Evolutionary conservation across 129 eudicot species (phyloP).

Genomic region (Pittosporum tobira): DNA sequence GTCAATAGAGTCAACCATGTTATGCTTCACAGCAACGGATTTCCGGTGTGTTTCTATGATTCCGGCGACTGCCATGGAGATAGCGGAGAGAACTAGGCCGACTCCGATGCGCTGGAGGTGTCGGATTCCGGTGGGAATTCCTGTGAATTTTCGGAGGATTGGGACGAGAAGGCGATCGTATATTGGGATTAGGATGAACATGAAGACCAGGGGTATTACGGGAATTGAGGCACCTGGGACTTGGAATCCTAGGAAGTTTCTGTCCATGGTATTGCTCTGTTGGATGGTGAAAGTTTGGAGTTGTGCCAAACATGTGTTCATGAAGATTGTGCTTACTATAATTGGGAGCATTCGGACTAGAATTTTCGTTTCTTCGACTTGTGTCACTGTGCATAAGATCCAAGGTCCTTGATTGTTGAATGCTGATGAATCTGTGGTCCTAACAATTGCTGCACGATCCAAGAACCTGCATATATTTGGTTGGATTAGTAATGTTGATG

Average conservation of each 20-base stretch:
- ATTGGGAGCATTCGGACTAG: constrained; percentile 69
- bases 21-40: constrained; percentile 37
- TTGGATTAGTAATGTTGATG: constrained; percentile 1
- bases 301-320: constrained; percentile 82
- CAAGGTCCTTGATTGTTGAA: constrained; percentile 33
- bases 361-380: constrained; percentile 68
- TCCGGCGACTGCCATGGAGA: constrained; percentile 72
- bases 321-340: constrained; percentile 62
- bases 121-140: constrained; percentile 64
- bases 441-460: constrained; percentile 55
- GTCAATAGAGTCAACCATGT: constrained; percentile 51
- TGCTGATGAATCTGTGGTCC: constrained; percentile 20
- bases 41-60: constrained; percentile 53
- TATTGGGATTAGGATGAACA: constrained; percentile 43
- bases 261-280: constrained; percentile 69
- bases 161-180: constrained; percentile 67
- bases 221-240: constrained; percentile 66
- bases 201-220: constrained; percentile 44
- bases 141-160: constrained; percentile 36
- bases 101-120: constrained; percentile 66
- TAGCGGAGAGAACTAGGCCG: constrained; percentile 56
- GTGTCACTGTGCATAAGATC: constrained; percentile 62
- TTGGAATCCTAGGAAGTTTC: constrained; percentile 40
- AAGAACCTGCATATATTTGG: constrained; percentile 34
- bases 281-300: constrained; percentile 70